Evolutionary conservation across 805 yeast genomes (phyloP), one percentile per base, ranked within the genome.

Genomic region (Candida tallmaniae): DNA sequence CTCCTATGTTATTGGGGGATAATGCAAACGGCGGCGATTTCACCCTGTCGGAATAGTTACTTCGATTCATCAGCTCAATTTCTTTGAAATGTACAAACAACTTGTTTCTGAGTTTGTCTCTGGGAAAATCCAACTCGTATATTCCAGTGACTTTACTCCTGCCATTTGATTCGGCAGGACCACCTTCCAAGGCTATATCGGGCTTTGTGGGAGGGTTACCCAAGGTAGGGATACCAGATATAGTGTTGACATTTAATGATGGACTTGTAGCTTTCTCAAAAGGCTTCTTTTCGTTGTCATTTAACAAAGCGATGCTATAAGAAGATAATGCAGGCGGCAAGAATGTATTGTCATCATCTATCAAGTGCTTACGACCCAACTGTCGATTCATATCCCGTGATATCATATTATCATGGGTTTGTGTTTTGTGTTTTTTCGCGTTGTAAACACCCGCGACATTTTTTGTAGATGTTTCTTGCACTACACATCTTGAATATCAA

Each of bases 261-360:
- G 23, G 23, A 10, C 23, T 20, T 7, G 23, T 20, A 7, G 9
- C 10, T 20, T 20, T 20, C 10, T 20, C 23, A n/a, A n/a, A n/a
- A n/a, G n/a, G n/a, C 31, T 10, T 27, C 17, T 40, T 6, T 12
- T 27, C 47, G 27, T 55, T 41, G 21, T 64, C 70, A 26, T 69
- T 64, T 24, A 77, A 54, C 16, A 77, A 54, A 17, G 78, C 80
- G 14, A 73, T 61, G 23, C 79, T 74, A 47, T 76, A 78, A 5
- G 76, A 66, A 47, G 81, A 76, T 39, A 77, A 59, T 10, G 74
- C 76, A 2, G 83, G 83, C 1, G 82, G 82, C 28, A 70, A 62
- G 46, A 72, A 72, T 25, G 73, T 70, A 40, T 63, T 69, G 40
- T 75, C 80, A 28, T 70, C 76, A 19, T 70, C 70, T 11, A 41